Base-by-base conservation (phyloP, 1,284 basidiomycete genomes). In the Phellopilus nigrolimitatus region DNA sequence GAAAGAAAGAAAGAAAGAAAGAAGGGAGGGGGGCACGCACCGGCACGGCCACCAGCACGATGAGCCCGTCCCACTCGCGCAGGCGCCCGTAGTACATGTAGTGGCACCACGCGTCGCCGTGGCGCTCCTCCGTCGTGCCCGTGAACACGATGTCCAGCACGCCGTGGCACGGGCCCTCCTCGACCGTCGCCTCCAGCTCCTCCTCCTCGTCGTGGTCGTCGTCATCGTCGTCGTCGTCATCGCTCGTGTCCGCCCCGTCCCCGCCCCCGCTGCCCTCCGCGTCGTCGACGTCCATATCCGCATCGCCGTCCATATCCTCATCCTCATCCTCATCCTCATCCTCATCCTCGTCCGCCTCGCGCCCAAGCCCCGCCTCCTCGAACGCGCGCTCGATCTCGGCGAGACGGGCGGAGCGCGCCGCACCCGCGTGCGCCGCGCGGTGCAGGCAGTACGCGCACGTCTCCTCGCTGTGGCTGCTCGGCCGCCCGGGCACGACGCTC, bases 61-160 rank as follows among this genome's bases (percentile, higher is more conserved):
- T 70, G 49, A 88, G 69, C 10, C 84, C 85, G 62, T 87, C 84
- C 75, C 80, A 84, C 34, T 69, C 61, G 30, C 84, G 74, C 13
- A 88, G 70, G 24, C 84, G 78, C 3, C 84, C 84, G 56, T 80
- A 78, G 61, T 78, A 81, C 13, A 64, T 70, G 62, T 75, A 84
- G 51, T 71, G 66, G 53, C 78, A 71, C 78, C 82, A 85, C 10
- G 82, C 82, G 43, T 72, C 65, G 2, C 74, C 75, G 57, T 85
- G 82, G 6, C 67, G 66, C 9, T 62, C 52, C 53, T 84, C 78
- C 10, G 79, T 83, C 74, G 75, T 64, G 71, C 84, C 82, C 2
- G 75, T 77, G 57, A 85, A 64, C 36, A 82, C 68, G 40, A 80
- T 74, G 55, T 85, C 83, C 39, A 67, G 66, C 7, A 80, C 71